Evolutionary conservation across 345 rosid genomes (phyloP).

Genomic region (Populus tremula): DNA sequence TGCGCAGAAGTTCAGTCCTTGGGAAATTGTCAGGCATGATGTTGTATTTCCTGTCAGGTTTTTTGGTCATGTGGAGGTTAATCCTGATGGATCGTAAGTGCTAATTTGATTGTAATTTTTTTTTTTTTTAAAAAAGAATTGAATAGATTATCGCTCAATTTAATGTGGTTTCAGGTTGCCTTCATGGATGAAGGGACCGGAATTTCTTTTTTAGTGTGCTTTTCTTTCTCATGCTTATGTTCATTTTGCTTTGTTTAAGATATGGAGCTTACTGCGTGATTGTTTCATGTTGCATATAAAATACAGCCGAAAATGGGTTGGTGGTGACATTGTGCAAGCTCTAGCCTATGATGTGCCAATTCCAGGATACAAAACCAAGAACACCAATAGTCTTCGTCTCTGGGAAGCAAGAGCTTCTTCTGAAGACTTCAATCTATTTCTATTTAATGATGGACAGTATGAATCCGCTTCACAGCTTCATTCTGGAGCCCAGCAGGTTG

Average conservation of each 20-base stretch:
- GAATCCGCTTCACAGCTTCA: slow-evolving; percentile 86
- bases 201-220: neutral
- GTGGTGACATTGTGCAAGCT: slow-evolving; percentile 83
- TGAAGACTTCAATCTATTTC: slow-evolving; percentile 72
- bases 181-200: neutral
- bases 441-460: slow-evolving; percentile 93
- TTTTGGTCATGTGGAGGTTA: slow-evolving; percentile 70
- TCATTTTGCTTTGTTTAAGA: slow-evolving; percentile 7
- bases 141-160: neutral
- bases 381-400: slow-evolving; percentile 92
- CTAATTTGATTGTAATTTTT: neutral
- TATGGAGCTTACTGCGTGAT: slow-evolving; percentile 2
- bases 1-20: slow-evolving; percentile 93
- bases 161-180: neutral
- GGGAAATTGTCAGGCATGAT: slow-evolving; percentile 98
- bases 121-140: neutral
- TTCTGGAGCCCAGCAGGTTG: slow-evolving; percentile 79
- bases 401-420: slow-evolving; percentile 94
- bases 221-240: neutral
- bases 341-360: slow-evolving; percentile 94
- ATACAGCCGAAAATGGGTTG: slow-evolving; percentile 80
- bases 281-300: slow-evolving; percentile 14
- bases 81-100: slow-evolving; percentile 84
- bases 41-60: slow-evolving; percentile 82
- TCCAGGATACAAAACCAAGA: slow-evolving; percentile 91